Conservation (phyloP, 306 rosid species). For the Glycine soja region DNA sequence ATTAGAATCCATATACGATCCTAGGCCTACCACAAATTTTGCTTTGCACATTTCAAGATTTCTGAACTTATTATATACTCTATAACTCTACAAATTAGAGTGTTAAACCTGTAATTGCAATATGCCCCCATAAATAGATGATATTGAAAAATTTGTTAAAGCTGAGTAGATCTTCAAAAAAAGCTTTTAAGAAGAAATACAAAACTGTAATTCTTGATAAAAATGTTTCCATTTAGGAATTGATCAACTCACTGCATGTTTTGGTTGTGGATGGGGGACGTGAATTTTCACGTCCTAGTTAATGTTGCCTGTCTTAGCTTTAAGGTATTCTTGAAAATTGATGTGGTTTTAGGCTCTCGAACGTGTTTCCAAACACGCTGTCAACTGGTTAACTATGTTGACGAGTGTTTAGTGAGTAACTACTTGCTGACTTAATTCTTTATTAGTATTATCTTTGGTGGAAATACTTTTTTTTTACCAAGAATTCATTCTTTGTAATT, state of each 20-base stretch:
- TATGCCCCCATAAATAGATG: background rate
- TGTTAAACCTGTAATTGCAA: conserved; percentile 4
- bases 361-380: too few relatives aligned
- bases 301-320: too few relatives aligned
- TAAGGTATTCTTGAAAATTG: too few relatives aligned
- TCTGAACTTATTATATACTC: background rate
- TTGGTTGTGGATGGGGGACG: too few relatives aligned
- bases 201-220: background rate
- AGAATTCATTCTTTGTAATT: conserved; percentile 18
- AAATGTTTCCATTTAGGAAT: background rate
- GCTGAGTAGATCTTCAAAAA: conserved; percentile 21
- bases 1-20: background rate
- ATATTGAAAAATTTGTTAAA: background rate
- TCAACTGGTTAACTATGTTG: background rate
- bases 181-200: background rate
- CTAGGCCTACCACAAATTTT: background rate
- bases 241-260: background rate
- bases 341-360: too few relatives aligned
- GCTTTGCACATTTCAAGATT: conserved; percentile 14
- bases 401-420: background rate
- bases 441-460: background rate
- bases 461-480: background rate
- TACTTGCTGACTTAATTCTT: background rate
- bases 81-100: conserved; percentile 15
- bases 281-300: too few relatives aligned